Evolutionary conservation across 2,329 filamentous ascomycete species (phyloP), one percentile per base, ranked within the genome.

Genomic region (Trichophyton rubrum): DNA sequence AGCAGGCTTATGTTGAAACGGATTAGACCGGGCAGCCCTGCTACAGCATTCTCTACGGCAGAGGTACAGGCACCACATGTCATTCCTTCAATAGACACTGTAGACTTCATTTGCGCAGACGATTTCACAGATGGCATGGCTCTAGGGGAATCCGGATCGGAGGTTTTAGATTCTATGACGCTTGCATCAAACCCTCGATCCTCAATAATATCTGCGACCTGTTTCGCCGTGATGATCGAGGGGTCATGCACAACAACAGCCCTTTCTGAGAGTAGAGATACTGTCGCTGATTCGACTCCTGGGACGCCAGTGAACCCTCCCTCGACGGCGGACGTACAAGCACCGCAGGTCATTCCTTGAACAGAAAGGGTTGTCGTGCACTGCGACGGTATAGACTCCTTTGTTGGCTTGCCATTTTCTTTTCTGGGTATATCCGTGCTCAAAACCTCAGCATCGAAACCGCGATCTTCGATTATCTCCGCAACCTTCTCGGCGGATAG

Each of bases 1-100:
- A 97, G 80, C 66, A 99, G 78, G 74, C 90, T 96, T 72, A 99
- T 95, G 70, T 96, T 96, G 78, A 97, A 96, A 65, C 90, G 89
- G 60, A 90, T 70, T 15, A 97, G 74, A 22, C 93, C 93, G 8
- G 88, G 84, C 1, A 92, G 74, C 64, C 82, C 83, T 66, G 84
- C 83, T 74, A 99, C 93, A 2, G 88, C 90, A 58, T 83, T 81
- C 69, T 96, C 89, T 1, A 97, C 85, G 4, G 92, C 90, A 1
- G 92, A 92, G 0, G 93, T 97, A 74, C 93, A 99, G 47, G 93
- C 90, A 22, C 92, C 92, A 70, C 93, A 97, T 1, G 93, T 99
- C 93, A 99, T 99, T 58, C 93, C 93, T 66, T 93, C 89, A 60
- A 99, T 89, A 3, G 88, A 85, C 17, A 99, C 81, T 0, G 91